Conservation (phyloP, 2,329 filamentous ascomycete species). For the Claviceps pazoutovae region DNA sequence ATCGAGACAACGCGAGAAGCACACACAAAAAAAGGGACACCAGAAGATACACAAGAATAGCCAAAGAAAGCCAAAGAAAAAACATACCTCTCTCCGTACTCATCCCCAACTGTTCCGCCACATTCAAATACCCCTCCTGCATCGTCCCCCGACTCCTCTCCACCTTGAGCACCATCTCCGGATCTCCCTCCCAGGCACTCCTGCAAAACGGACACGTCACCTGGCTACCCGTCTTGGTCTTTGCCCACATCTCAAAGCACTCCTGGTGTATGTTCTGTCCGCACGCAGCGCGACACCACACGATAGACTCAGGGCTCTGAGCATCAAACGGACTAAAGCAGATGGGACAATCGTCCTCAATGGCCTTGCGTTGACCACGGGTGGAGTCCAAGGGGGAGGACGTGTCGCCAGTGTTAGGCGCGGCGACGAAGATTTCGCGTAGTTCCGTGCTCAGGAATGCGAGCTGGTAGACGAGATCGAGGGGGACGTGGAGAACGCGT, state of each 20-base stretch:
- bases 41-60: not conserved
- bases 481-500: constrained; percentile 43
- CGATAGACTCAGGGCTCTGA: constrained; percentile 21
- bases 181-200: constrained; percentile 37
- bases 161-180: constrained; percentile 27
- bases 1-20: not conserved
- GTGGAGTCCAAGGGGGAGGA: constrained; percentile 18
- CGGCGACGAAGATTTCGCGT: constrained; percentile 37
- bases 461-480: constrained; percentile 45
- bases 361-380: constrained; percentile 28
- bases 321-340: constrained; percentile 36
- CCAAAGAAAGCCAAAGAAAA: no score
- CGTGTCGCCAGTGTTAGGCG: constrained; percentile 16
- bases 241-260: constrained; percentile 42
- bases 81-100: constrained; percentile 34
- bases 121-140: constrained; percentile 46
- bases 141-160: constrained; percentile 25
- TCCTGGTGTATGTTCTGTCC: constrained; percentile 40
- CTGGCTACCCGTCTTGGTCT: constrained; percentile 24
- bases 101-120: constrained; percentile 46
- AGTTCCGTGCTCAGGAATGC: constrained; percentile 46
- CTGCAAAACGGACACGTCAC: constrained; percentile 50
- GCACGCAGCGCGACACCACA: constrained; percentile 39
- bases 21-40: not conserved
- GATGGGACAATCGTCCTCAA: constrained; percentile 43